Evolutionary conservation across 2,329 filamentous ascomycete genomes (phyloP), one percentile per base, ranked within the genome.

Genomic region (Colletotrichum endophyticum): DNA sequence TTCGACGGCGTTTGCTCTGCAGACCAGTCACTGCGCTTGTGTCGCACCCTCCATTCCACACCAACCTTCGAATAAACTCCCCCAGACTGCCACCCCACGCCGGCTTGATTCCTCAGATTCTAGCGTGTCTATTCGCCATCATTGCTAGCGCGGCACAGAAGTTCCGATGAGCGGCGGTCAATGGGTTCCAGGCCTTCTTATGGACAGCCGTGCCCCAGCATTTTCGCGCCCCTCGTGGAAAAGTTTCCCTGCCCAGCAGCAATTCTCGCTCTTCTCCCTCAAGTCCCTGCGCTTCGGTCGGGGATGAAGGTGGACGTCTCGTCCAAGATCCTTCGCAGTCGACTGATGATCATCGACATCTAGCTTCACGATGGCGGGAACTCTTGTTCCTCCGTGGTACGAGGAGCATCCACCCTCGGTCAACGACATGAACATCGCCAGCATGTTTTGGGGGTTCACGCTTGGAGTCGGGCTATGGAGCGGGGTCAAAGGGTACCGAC

Each of bases 371-470:
- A 76, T 76, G 73, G 64, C 64, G 16, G 73, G 73, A 66, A 76
- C 73, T 15, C 70, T 76, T 22, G 49, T 76, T 27, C 73, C 73
- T 6, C 73, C 73, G 28, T 76, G 73, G 73, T 76, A 69, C 19
- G 73, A 73, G 57, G 73, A 32, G 16, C 59, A 66, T 28, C 72
- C 73, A 8, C 69, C 59, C 63, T 77, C 69, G 56, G 78, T 73
- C 13, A 66, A 73, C 27, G 85, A 87, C 56, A 73, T 85, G 63
- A 81, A 80, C 16, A 80, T 85, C 70, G 84, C 84, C 53, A 84
- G 84, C 22, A 79, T 86, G 67, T 81, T 83, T 22, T 86, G 81
- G 80, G 86, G 86, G 2, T 79, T 86, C 72, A 83, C 84, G 3
- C 76, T 87, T 12, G 83, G 84, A 7, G 82, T 87, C 74, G 81